Evolutionary conservation across 2,329 filamentous ascomycete species (phyloP).

Genomic region (Colletotrichum aenigma): DNA sequence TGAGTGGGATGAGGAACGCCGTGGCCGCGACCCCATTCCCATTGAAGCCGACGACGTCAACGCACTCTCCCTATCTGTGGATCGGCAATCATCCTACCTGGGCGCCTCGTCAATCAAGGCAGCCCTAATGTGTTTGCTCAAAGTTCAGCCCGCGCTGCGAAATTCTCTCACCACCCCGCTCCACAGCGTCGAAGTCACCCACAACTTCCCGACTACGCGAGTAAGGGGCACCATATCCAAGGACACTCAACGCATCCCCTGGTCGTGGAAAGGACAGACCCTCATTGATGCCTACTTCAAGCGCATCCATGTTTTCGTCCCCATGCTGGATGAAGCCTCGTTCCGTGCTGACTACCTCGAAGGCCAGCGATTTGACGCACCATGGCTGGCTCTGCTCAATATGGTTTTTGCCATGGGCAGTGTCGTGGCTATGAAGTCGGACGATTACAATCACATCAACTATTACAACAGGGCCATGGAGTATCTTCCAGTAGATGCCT

Average conservation of each 20-base stretch:
- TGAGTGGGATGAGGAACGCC: constrained; percentile 70
- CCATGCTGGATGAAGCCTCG: constrained; percentile 74
- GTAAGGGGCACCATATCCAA: constrained; percentile 48
- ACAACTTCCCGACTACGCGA: constrained; percentile 47
- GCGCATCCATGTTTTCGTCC: constrained; percentile 72
- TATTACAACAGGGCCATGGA: constrained; percentile 74
- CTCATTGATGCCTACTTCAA: constrained; percentile 80
- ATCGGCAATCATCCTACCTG: constrained; percentile 69
- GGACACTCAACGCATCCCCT: constrained; percentile 55
- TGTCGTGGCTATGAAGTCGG: constrained; percentile 67
- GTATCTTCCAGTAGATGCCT: constrained; percentile 68
- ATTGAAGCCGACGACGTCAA: constrained; percentile 64
- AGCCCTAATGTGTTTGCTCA: constrained; percentile 73
- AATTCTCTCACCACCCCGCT: constrained; percentile 51
- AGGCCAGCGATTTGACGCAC: constrained; percentile 64
- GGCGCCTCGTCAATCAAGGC: constrained; percentile 79
- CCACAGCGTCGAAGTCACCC: constrained; percentile 49
- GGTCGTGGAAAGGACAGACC: constrained; percentile 69
- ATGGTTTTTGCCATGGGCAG: constrained; percentile 80
- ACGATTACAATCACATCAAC: constrained; percentile 70
- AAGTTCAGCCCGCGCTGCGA: constrained; percentile 53
- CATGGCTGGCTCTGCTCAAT: constrained; percentile 76
- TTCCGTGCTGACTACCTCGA: constrained; percentile 65
- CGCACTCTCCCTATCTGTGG: constrained; percentile 64
- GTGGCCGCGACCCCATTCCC: constrained; percentile 59